Evolutionary conservation across 2,329 filamentous ascomycete genomes (phyloP).

Genomic region (Bipolaris oryzae): DNA sequence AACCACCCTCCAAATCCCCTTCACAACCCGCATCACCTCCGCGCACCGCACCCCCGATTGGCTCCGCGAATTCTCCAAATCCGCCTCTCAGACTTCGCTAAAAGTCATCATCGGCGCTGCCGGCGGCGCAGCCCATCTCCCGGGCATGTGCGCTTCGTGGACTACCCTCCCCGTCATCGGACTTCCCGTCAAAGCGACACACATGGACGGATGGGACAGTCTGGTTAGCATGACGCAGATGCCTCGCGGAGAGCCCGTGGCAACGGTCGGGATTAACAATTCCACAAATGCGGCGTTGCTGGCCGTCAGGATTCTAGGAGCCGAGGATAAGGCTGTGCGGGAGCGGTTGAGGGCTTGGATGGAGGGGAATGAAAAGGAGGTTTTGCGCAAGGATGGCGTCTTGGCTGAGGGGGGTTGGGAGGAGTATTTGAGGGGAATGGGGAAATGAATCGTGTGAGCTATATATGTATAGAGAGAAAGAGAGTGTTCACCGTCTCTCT

Average conservation of each 20-base stretch:
- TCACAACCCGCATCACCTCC: constrained; percentile 76
- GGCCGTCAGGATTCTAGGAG: constrained; percentile 53
- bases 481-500: too few species aligned
- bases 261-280: constrained; percentile 55
- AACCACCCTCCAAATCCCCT: constrained; percentile 72
- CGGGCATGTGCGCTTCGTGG: constrained; percentile 59
- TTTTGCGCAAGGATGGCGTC: constrained; percentile 65
- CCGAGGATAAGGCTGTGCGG: constrained; percentile 60
- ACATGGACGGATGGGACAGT: constrained; percentile 58
- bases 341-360: constrained; percentile 67
- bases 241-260: constrained; percentile 55
- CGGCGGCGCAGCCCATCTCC: constrained; percentile 58
- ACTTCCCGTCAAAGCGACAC: constrained; percentile 57
- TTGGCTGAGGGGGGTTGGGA: constrained; percentile 64
- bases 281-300: constrained; percentile 55
- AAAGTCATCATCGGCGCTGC: constrained; percentile 57
- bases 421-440: constrained; percentile 57
- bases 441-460: constrained; percentile 41
- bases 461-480: too few species aligned
- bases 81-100: constrained; percentile 47
- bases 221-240: constrained; percentile 60
- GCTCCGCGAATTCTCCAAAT: constrained; percentile 54
- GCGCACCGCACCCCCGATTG: constrained; percentile 62
- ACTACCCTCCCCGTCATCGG: constrained; percentile 59
- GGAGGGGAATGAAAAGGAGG: constrained; percentile 66